A percentile compares a stretch with the other conserved stretches of the same genome.
Evolutionary conservation across 257 asterid genomes (phyloP).

Genomic region (Plectranthus barbatus): DNA sequence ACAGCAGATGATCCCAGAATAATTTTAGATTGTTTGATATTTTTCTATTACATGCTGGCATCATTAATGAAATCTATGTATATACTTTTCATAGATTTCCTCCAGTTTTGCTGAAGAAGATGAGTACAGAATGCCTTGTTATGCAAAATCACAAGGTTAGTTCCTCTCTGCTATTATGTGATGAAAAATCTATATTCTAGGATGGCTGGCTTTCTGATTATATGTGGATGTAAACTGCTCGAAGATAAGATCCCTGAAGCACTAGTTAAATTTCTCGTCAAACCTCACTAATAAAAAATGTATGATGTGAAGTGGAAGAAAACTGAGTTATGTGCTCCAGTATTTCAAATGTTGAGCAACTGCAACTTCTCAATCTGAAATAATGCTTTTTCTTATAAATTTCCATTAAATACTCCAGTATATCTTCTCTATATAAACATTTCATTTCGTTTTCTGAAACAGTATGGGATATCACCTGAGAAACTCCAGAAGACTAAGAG

Average conservation of each 20-base stretch:
- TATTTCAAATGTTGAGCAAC: background rate
- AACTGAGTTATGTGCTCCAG: background rate
- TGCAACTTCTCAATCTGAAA: background rate
- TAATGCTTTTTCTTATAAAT: background rate
- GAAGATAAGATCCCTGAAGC: background rate
- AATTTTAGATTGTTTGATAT: background rate
- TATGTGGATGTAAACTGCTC: background rate
- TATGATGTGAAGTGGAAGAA: background rate
- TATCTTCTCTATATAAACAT: background rate
- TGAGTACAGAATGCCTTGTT: slow-evolving; percentile 67
- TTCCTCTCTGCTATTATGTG: background rate
- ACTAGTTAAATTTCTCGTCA: background rate
- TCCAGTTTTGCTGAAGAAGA: slow-evolving; percentile 49
- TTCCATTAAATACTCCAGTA: background rate
- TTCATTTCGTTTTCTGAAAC: slow-evolving; percentile 15
- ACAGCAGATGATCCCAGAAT: background rate
- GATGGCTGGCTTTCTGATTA: background rate
- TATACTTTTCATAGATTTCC: slow-evolving; percentile 48
- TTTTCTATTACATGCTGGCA: background rate
- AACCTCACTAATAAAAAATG: background rate
- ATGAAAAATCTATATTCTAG: background rate
- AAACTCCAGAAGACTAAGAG: slow-evolving; percentile 32
- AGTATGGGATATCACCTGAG: slow-evolving; percentile 75
- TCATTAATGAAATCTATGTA: background rate
- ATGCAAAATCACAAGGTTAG: slow-evolving; percentile 65